Percentiles rank a stretch among this genome's conserved stretches.
Conservation (phyloP, 306 rosid genomes). For the Chamaecrista fasciculata region DNA sequence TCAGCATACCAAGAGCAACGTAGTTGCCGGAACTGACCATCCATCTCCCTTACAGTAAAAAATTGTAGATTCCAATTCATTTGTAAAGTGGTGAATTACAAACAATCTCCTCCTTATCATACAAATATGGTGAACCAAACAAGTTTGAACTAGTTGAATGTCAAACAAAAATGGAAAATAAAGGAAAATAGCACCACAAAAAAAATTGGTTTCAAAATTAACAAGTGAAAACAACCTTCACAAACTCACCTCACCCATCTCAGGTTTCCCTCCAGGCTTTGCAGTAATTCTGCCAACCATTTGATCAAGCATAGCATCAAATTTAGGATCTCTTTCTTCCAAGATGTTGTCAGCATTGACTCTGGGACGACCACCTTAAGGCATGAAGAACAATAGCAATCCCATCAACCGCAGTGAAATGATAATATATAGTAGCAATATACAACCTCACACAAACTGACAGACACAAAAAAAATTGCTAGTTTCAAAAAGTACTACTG, state of each 20-base stretch:
- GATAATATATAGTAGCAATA: slow-evolving; percentile 3
- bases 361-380: slow-evolving; percentile 48
- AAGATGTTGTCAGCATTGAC: slow-evolving; percentile 52
- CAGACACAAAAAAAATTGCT: slow-evolving; percentile 9
- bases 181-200: slow-evolving; percentile 2
- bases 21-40: not conserved
- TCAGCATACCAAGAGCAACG: slow-evolving; percentile 7
- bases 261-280: slow-evolving; percentile 85
- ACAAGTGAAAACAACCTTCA: not conserved
- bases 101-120: slow-evolving; percentile 3
- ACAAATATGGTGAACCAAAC: not conserved
- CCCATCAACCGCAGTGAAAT: slow-evolving; percentile 27
- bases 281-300: slow-evolving; percentile 80
- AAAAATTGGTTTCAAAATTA: not conserved
- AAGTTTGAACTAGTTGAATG: not conserved
- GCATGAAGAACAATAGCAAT: slow-evolving; percentile 29
- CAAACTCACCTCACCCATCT: slow-evolving; percentile 93
- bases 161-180: not conserved
- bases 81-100: not conserved
- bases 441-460: slow-evolving; percentile 27
- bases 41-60: not conserved
- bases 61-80: not conserved
- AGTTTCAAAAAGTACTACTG: slow-evolving; percentile 1
- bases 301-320: slow-evolving; percentile 84
- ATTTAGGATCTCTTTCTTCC: slow-evolving; percentile 76